Percentiles rank a stretch among this genome's conserved stretches.
phyloP scores from a whole-genome alignment of 2,329 filamentous ascomycete genomes.

The Hypoxylon sp. region DNA sequence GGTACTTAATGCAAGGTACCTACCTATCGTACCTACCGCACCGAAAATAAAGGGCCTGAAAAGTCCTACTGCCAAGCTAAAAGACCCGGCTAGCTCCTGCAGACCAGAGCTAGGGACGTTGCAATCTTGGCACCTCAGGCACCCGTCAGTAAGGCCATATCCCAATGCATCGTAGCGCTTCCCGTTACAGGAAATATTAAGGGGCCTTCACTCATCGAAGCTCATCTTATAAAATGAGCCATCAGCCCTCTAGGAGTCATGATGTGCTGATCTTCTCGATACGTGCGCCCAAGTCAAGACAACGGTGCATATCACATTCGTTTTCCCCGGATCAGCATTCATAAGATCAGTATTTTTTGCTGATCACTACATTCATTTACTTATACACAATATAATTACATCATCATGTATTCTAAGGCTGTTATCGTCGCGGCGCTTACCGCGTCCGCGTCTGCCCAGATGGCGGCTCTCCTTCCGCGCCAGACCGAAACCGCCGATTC shows the following conservation, averaged over 20 bases:
- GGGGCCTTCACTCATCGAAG: conserved; percentile 18
- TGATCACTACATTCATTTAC: conserved; percentile 34
- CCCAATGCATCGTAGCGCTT: conserved; percentile 37
- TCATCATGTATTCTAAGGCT: conserved; percentile 36
- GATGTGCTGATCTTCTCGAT: conserved; percentile 13
- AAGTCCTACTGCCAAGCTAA: conserved; percentile 2
- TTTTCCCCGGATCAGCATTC: conserved; percentile 10
- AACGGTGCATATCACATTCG: conserved; percentile 11
- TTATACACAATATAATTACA: conserved; percentile 15
- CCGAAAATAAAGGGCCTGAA: conserved; percentile 6
- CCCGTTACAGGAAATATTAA: conserved; percentile 21
- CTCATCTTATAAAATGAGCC: conserved; percentile 34
- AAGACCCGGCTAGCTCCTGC: conserved; percentile 22
- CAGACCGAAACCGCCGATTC: conserved; percentile 11
- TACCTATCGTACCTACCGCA: background rate
- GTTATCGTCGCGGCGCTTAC: conserved; percentile 32
- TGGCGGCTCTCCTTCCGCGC: conserved; percentile 25
- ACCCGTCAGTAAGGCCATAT: conserved; percentile 29
- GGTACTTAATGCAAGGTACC: background rate
- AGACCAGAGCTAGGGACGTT: conserved; percentile 23
- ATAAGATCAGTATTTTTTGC: conserved; percentile 12
- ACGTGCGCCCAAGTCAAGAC: conserved; percentile 26
- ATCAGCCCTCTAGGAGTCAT: conserved; percentile 16
- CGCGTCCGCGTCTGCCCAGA: conserved; percentile 30
- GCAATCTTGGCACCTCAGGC: conserved; percentile 20